phyloP scores from a whole-genome alignment of 805 yeast genomes.

The Yamadazyma paraphyllophila region DNA sequence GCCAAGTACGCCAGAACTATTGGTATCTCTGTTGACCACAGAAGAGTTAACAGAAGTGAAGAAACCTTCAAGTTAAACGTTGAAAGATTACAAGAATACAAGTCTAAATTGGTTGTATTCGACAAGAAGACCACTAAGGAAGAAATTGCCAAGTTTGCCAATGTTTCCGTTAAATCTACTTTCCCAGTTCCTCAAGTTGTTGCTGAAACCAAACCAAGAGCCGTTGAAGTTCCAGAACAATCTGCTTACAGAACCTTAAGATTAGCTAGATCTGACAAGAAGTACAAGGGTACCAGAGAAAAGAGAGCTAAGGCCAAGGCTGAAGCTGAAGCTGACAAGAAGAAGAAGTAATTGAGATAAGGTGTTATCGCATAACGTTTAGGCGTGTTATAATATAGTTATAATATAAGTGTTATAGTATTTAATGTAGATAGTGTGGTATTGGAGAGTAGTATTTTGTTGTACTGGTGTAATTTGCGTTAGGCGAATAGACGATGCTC shows the following conservation, averaged over 20 bases:
- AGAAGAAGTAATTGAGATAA: conserved; percentile 67
- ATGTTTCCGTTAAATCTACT: conserved; percentile 71
- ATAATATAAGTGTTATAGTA: not conserved
- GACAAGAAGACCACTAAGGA: conserved; percentile 81
- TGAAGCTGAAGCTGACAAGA: conserved; percentile 98
- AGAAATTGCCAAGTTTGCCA: conserved; percentile 58
- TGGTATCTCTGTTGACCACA: conserved; percentile 99
- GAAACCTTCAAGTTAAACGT: conserved; percentile 95
- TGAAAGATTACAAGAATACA: conserved; percentile 94
- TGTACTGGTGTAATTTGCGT: not conserved
- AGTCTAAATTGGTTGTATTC: conserved; percentile 91
- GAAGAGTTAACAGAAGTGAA: conserved; percentile 97
- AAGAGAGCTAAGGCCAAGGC: conserved; percentile 97
- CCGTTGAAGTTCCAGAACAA: conserved; percentile 70
- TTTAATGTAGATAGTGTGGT: not conserved
- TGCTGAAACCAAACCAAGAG: conserved; percentile 78
- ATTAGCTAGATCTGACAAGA: conserved; percentile 91
- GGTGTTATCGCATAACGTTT: conserved; percentile 10
- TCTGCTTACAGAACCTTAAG: conserved; percentile 93
- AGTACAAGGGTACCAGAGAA: conserved; percentile 92
- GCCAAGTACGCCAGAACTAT: conserved; percentile 93
- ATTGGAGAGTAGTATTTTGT: not conserved
- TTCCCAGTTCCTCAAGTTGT: conserved; percentile 90
- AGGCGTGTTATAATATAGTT: conserved; percentile 1
- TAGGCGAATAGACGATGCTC: too few species aligned